Conservation (phyloP, 2,329 filamentous ascomycete species). For the Fusarium sp. region DNA sequence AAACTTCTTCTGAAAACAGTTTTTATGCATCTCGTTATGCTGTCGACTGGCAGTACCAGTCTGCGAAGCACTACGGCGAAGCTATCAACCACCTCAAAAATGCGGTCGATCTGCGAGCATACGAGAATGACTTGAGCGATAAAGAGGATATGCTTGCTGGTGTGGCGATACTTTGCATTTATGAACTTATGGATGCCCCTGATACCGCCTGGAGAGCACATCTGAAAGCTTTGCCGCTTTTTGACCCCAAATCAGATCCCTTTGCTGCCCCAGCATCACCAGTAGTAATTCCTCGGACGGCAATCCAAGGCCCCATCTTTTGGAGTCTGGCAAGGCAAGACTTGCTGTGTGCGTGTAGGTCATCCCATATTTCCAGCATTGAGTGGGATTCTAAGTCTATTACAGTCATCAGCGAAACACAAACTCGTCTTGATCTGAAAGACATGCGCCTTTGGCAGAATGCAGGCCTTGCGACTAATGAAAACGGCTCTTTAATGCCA, state of each 20-base stretch:
- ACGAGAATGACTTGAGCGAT: conserved; percentile 53
- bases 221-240: conserved; percentile 72
- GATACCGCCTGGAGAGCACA: conserved; percentile 73
- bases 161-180: conserved; percentile 74
- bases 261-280: conserved; percentile 9
- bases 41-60: conserved; percentile 37
- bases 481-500: conserved; percentile 32
- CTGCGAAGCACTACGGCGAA: conserved; percentile 38
- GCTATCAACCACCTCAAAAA: conserved; percentile 31
- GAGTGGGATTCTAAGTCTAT: rapidly evolving
- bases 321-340: conserved; percentile 41
- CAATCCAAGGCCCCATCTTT: conserved; percentile 38
- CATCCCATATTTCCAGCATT: no score
- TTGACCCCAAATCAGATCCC: conserved; percentile 59
- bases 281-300: conserved; percentile 29
- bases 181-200: conserved; percentile 75
- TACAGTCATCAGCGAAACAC: conserved; percentile 38
- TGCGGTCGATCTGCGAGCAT: conserved; percentile 36
- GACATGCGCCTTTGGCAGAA: conserved; percentile 73
- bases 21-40: neutral
- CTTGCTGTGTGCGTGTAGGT: conserved; percentile 33
- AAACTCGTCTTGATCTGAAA: conserved; percentile 62
- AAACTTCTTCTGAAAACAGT: rapidly evolving
- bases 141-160: conserved; percentile 67
- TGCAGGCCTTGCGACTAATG: conserved; percentile 65